These are phyloP conservation scores for Fraxinus velutina DNA, from an alignment of 305 asterid genomes.

Conservation along the genomic window DNA sequence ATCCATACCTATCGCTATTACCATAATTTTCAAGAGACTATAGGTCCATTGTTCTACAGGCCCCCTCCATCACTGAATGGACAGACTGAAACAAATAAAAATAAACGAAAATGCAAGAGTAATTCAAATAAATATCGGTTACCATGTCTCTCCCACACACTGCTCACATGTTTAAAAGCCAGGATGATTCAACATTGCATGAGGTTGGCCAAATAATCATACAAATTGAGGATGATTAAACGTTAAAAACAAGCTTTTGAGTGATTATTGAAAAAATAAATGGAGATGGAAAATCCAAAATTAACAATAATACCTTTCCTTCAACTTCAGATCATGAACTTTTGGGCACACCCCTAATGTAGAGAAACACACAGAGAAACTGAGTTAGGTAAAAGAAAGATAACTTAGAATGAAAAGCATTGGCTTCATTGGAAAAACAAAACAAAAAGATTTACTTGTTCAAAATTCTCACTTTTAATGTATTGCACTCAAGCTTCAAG, in stretches of 20 bases:
- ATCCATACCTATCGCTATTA: neutral
- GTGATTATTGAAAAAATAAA: neutral
- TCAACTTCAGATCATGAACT: constrained; percentile 87
- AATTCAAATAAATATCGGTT: neutral
- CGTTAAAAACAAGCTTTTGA: neutral
- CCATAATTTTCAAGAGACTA: neutral
- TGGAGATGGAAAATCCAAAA: neutral
- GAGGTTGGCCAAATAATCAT: neutral
- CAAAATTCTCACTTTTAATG: neutral
- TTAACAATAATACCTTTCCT: constrained; percentile 64
- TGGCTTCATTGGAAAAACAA: neutral
- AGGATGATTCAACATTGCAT: neutral
- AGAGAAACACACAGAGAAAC: constrained; percentile 19
- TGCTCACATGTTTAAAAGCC: neutral
- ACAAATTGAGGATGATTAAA: neutral
- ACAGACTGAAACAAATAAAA: neutral
- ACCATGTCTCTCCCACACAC: neutral
- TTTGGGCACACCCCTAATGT: constrained; percentile 77
- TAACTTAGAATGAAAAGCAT: neutral
- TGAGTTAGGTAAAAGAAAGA: neutral
- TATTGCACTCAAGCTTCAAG: neutral
- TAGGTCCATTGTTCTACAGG: too few relatives aligned
- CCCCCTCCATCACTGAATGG: too few relatives aligned
- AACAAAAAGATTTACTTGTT: neutral
- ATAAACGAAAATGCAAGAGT: neutral